Percentiles rank a stretch among this genome's conserved stretches.
phyloP scores from a whole-genome alignment of 352 stramenopile species.

The Pythium scleroteichum region DNA sequence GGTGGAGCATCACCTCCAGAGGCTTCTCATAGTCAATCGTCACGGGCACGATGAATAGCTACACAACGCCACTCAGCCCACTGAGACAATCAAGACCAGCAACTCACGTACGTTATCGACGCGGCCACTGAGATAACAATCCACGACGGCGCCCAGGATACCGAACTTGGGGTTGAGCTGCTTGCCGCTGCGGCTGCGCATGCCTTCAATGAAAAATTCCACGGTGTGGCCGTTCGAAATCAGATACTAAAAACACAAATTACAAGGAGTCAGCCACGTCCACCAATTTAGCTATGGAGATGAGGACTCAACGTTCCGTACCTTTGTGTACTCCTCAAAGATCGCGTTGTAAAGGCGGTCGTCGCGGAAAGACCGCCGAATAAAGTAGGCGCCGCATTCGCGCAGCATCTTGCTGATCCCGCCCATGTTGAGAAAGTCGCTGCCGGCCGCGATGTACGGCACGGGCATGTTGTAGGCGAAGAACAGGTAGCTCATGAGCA shows the following conservation, averaged over 20 bases:
- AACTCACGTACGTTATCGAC: constrained; percentile 67
- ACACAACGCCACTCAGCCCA: background rate
- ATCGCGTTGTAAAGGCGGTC: constrained; percentile 71
- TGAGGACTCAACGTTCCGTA: too few species aligned
- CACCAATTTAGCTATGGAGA: background rate
- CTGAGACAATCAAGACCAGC: background rate
- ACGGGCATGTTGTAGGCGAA: constrained; percentile 89
- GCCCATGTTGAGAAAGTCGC: constrained; percentile 83
- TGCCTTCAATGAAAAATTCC: constrained; percentile 89
- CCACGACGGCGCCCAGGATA: constrained; percentile 69
- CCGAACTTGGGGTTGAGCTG: constrained; percentile 83
- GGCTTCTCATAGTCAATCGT: constrained; percentile 89
- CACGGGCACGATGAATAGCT: constrained; percentile 81
- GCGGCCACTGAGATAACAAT: constrained; percentile 65
- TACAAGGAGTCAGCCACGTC: background rate
- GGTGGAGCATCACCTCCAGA: constrained; percentile 76
- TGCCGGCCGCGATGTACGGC: constrained; percentile 75
- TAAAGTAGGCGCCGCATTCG: constrained; percentile 78
- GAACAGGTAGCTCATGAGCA: constrained; percentile 87
- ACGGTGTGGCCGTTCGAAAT: constrained; percentile 74
- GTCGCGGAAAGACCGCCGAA: constrained; percentile 74
- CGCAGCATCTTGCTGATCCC: constrained; percentile 62
- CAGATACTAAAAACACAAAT: constrained; percentile 46
- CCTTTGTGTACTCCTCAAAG: constrained; percentile 81
- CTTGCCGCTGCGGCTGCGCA: constrained; percentile 81